Evolutionary conservation across 2,329 filamentous ascomycete genomes (phyloP), one percentile per base, ranked within the genome.

Genomic region (Neonectria punicea): DNA sequence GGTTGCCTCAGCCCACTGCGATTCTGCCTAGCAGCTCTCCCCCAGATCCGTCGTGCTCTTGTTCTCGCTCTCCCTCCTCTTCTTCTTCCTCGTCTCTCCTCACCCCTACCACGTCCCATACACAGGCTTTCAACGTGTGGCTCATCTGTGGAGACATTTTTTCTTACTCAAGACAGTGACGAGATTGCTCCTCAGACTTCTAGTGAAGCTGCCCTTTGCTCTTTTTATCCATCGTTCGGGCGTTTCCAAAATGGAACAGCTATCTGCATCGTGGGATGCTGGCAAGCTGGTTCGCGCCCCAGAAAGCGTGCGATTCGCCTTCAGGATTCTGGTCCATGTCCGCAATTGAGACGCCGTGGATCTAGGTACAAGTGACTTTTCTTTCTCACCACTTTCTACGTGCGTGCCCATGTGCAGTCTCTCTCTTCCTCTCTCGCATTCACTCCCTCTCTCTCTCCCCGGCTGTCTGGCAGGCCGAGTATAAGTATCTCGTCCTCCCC

Each of bases 401-500:
- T 25, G 22, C 22, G 20, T 47, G 44, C 20, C 25, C 36, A 8
- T 55, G 25, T 60, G n/a, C 41, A 2, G 16, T 36, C 41, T 36
- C 50, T 49, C 44, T 46, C 16, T 44, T 8, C 46, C n/a, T 18
- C 34, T 6, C 16, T 60, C 30, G 13, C 18, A 4, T 51, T 47
- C 16, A 32, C 51, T 32, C 32, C 18, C 20, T 46, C 47, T 53
- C 20, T n/a, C 43, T 25, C 22, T 46, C 53, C 36, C 20, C 25
- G 16, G 22, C 43, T 59, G 41, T 30, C 53, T 53, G 36, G 20
- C 53, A 47, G 53, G 41, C 39, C 59, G 43, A 67, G 67, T 74
- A 74, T 74, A 74, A 74, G 65, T 74, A 74, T 73, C 69, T 59
- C 50, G 46, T 30, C 44, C 53, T 55, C 34, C 64, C 70, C 64